Evolutionary conservation across 202 grass and related monocot species (phyloP), one percentile per base, ranked within the genome.

Genomic region (Musa balbisiana): DNA sequence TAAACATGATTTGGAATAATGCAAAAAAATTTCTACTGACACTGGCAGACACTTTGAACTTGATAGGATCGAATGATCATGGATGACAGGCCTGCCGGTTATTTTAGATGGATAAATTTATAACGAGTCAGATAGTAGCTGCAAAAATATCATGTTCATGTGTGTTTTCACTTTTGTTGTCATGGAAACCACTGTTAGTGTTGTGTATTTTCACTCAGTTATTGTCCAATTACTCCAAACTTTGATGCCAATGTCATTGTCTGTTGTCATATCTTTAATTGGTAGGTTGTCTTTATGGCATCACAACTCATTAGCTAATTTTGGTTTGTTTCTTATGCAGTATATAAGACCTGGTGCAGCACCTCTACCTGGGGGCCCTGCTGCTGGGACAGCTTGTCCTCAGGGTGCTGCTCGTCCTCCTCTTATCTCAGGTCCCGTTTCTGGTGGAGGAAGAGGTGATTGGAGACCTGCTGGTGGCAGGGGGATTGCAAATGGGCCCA

Each of bases 381-480:
- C 76, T 77, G 80, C 83, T 71, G 90, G 86, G 56, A 73, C 79
- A 73, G n/a, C 80, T 74, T 72, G 83, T 55, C 71, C 82, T 81
- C 63, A 82, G 64, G 85, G 87, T 73, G 84, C 92, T 51, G 80
- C 88, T 60, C 91, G 91, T 62, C 91, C 91, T 82, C 78, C 87
- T 82, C 80, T 87, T 29, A 84, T 85, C 29, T 73, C 25, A 0
- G 91, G 84, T 3, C 69, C 91, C 51, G 84, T 88, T 75, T 22
- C 87, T 83, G 85, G 89, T 76, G 82, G 91, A 89, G 91, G 96
- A 82, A 86, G 91, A 87, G 89, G 91, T 83, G 96, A 99, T 49
- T 99, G 96, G 96, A 87, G 91, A 71, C 89, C 96, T 85, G 77
- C 78, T 79, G 81, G 56, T 75, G 85, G 87, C 80, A 92, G 96